These are phyloP conservation scores for Brassica cretica DNA, from an alignment of 345 rosid genomes.

Conservation along the genomic window DNA sequence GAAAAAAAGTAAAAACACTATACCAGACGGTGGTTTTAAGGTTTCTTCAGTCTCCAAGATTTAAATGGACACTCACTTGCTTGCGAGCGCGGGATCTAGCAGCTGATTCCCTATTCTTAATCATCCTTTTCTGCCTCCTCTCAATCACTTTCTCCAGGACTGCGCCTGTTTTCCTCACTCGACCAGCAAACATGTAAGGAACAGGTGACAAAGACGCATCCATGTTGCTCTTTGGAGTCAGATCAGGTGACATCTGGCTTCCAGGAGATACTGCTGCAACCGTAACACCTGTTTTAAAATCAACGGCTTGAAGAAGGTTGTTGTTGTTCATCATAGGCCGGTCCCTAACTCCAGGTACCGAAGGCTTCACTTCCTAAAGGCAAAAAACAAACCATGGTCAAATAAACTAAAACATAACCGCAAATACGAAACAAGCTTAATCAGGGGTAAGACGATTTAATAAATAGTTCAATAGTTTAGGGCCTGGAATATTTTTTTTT, in stretches of 20 bases:
- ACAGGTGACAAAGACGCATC: slow-evolving; percentile 79
- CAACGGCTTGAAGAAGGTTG: slow-evolving; percentile 52
- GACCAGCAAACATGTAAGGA: slow-evolving; percentile 66
- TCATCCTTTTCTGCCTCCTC: slow-evolving; percentile 98
- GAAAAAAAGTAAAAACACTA: slow-evolving; percentile 4
- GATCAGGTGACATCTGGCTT: slow-evolving; percentile 76
- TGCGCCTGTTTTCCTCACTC: slow-evolving; percentile 69
- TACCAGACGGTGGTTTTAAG: background rate
- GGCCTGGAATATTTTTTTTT: no score
- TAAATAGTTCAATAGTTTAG: no score
- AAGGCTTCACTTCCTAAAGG: slow-evolving; percentile 59
- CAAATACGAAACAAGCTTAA: slow-evolving; percentile 37
- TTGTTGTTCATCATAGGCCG: slow-evolving; percentile 46
- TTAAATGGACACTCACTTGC: slow-evolving; percentile 57
- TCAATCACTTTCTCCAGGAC: slow-evolving; percentile 91
- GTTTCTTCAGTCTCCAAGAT: background rate
- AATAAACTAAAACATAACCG: slow-evolving; percentile 8
- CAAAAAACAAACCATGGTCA: slow-evolving; percentile 16
- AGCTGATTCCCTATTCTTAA: slow-evolving; percentile 98
- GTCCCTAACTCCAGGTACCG: slow-evolving; percentile 56
- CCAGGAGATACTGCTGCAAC: slow-evolving; percentile 67
- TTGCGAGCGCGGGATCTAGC: slow-evolving; percentile 98
- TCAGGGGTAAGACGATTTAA: no score
- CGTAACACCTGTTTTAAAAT: slow-evolving; percentile 51
- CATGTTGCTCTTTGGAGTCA: slow-evolving; percentile 70